Percentiles rank a stretch among this genome's conserved stretches.
Evolutionary conservation across 805 yeast species (phyloP).

Genomic region (Lipomyces mesembrius): DNA sequence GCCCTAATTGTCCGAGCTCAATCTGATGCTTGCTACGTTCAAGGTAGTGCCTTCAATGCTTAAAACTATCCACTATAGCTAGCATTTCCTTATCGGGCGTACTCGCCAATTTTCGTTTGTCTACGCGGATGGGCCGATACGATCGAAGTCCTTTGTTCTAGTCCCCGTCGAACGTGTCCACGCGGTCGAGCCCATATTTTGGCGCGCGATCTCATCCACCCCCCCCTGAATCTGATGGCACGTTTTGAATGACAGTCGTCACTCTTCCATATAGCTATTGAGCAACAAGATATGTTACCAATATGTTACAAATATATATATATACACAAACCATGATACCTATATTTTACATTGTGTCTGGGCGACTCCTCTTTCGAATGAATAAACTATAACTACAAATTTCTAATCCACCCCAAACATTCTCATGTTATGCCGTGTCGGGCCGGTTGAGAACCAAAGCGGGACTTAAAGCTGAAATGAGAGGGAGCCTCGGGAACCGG

Average conservation of each 20-base stretch:
- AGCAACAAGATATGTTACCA: background rate
- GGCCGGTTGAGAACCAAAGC: slow-evolving; percentile 1
- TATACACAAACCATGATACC: too few species aligned
- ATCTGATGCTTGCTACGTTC: too few species aligned
- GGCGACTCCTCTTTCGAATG: background rate
- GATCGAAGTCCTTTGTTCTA: too few species aligned
- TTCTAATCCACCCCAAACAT: background rate
- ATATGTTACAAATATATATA: background rate
- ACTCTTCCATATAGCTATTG: background rate
- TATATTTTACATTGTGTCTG: background rate
- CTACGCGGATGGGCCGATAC: too few species aligned
- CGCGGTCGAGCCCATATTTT: background rate
- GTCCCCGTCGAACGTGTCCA: too few species aligned
- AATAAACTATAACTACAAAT: background rate
- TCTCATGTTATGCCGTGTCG: background rate
- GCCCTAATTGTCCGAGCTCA: too few species aligned
- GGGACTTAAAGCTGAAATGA: background rate
- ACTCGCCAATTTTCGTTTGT: too few species aligned
- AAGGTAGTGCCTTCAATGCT: too few species aligned
- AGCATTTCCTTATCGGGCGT: too few species aligned
- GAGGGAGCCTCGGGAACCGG: background rate
- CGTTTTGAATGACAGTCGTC: background rate
- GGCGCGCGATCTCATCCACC: background rate
- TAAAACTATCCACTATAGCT: too few species aligned
- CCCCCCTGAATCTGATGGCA: too few species aligned